Percentiles rank a stretch among this genome's conserved stretches.
These are phyloP conservation scores for Lathyrus oleraceus DNA, from an alignment of 306 rosid species.

Conservation along the genomic window DNA sequence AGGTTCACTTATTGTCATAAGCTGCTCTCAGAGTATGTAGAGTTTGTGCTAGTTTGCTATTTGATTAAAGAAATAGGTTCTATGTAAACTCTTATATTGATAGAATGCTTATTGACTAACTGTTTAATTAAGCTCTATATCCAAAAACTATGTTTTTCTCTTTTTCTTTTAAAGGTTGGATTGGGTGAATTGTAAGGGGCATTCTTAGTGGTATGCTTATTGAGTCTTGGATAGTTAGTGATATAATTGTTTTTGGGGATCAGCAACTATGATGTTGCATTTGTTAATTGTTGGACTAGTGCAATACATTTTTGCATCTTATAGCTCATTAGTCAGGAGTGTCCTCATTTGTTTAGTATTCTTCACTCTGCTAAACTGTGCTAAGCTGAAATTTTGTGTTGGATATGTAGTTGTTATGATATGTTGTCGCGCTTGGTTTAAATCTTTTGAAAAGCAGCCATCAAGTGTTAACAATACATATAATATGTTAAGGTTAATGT, in stretches of 20 bases:
- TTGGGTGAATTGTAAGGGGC: too few species aligned
- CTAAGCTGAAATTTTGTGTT: background rate
- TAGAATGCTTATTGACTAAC: too few species aligned
- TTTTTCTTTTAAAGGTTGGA: too few species aligned
- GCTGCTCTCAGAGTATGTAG: background rate
- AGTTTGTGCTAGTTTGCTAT: too few species aligned
- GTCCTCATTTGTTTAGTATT: background rate
- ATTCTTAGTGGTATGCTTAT: slow-evolving; percentile 25
- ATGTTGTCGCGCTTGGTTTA: background rate
- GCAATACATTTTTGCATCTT: background rate
- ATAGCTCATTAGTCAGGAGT: background rate
- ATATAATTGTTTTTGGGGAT: background rate
- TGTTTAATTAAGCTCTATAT: too few species aligned
- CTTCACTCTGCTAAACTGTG: background rate
- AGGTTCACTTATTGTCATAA: background rate
- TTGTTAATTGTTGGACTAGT: background rate
- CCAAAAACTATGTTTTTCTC: too few species aligned
- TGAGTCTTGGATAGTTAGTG: background rate
- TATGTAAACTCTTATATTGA: too few species aligned
- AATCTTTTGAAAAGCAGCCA: background rate
- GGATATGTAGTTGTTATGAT: background rate
- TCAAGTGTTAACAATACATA: background rate
- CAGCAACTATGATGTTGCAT: slow-evolving; percentile 28
- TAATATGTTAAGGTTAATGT: slow-evolving; percentile 41
- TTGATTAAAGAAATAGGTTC: too few species aligned